Conservation (phyloP, 1,139 yeast genomes). For the Williopsis jadinii region DNA sequence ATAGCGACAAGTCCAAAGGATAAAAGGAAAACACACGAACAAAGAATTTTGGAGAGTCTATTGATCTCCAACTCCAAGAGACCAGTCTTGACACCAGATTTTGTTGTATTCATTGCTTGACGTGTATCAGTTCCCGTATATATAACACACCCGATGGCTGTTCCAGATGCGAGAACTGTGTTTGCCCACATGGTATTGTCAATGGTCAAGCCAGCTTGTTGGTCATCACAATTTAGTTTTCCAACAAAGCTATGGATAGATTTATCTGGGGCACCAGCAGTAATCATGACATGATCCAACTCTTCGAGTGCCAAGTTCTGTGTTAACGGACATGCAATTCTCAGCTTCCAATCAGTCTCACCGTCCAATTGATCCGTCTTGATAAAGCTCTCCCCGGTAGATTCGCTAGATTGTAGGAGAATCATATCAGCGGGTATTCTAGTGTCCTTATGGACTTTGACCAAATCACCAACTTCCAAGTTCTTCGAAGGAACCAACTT, state of each 20-base stretch:
- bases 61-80: slow-evolving; percentile 87
- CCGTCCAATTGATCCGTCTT: slow-evolving; percentile 98
- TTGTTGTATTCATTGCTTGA: slow-evolving; percentile 88
- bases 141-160: slow-evolving; percentile 78
- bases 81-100: slow-evolving; percentile 87
- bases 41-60: slow-evolving; percentile 76
- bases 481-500: slow-evolving; percentile 52
- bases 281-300: slow-evolving; percentile 42
- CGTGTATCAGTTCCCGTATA: slow-evolving; percentile 94
- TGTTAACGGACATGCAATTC: slow-evolving; percentile 69
- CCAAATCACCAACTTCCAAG: slow-evolving; percentile 80
- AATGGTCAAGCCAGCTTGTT: slow-evolving; percentile 62
- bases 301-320: slow-evolving; percentile 48
- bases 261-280: slow-evolving; percentile 75
- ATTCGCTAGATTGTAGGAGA: slow-evolving; percentile 75
- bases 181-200: slow-evolving; percentile 98
- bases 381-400: slow-evolving; percentile 82
- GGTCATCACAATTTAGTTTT: slow-evolving; percentile 47
- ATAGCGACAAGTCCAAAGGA: slow-evolving; percentile 73
- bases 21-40: slow-evolving; percentile 76
- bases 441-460: slow-evolving; percentile 72
- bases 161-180: slow-evolving; percentile 91
- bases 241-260: slow-evolving; percentile 80
- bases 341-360: slow-evolving; percentile 96
- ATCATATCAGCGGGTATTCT: slow-evolving; percentile 93